These are phyloP conservation scores for Mycena galericulata DNA, from an alignment of 768 basidiomycete genomes.

Conservation along the genomic window DNA sequence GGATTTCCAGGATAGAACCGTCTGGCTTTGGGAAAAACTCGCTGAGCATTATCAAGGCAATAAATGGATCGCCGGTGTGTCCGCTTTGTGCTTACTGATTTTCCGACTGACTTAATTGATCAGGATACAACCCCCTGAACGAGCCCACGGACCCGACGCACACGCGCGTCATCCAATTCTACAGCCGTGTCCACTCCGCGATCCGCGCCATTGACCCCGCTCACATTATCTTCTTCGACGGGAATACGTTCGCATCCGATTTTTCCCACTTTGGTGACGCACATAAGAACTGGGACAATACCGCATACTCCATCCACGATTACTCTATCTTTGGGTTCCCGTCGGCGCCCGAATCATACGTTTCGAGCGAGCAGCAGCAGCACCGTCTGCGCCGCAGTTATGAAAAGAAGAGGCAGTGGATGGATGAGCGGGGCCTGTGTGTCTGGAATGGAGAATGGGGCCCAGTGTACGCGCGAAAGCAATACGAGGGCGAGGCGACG, in stretches of 20 bases:
- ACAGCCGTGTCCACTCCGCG: constrained; percentile 73
- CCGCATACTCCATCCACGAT: constrained; percentile 84
- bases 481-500: constrained; percentile 68
- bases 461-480: constrained; percentile 78
- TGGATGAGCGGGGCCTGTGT: constrained; percentile 73
- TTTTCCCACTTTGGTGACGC: constrained; percentile 79
- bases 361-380: constrained; percentile 63
- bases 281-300: constrained; percentile 74
- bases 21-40: constrained; percentile 84
- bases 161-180: constrained; percentile 72
- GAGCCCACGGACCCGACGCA: constrained; percentile 83
- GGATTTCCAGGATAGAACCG: constrained; percentile 83
- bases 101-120: not conserved
- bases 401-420: constrained; percentile 82
- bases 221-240: constrained; percentile 85
- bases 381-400: constrained; percentile 66
- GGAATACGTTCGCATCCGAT: constrained; percentile 86
- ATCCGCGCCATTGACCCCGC: constrained; percentile 78
- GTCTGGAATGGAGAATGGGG: constrained; percentile 91
- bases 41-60: constrained; percentile 82
- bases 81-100: too few relatives aligned
- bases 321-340: constrained; percentile 84
- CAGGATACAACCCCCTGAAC: constrained; percentile 85
- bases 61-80: constrained; percentile 76
- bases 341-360: constrained; percentile 64